phyloP scores from a whole-genome alignment of 2,329 filamentous ascomycete genomes.

The Aspergillus terreus region DNA sequence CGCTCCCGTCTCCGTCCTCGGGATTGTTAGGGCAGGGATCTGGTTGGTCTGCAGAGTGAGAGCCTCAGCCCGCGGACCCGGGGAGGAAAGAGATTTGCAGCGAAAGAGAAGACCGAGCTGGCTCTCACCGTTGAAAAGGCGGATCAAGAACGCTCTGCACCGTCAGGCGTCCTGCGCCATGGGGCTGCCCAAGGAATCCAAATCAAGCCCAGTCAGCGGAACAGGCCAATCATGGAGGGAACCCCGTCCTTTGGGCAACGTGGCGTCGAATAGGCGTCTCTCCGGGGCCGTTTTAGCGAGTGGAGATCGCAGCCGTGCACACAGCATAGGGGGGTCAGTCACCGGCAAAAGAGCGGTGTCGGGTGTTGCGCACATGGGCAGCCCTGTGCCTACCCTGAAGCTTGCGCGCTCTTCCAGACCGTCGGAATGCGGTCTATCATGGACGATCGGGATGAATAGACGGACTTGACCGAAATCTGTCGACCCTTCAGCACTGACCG shows the following conservation, averaged over 20 bases:
- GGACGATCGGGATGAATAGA: not conserved
- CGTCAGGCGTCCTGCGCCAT: conserved; percentile 1
- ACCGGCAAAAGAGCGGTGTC: conserved; percentile 16
- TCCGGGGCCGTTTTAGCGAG: too few relatives aligned
- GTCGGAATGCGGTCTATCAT: too few relatives aligned
- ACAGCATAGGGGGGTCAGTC: not conserved
- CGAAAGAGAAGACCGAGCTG: not conserved
- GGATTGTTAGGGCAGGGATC: not conserved
- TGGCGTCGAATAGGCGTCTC: too few relatives aligned
- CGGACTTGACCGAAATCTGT: not conserved
- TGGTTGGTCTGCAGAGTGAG: not conserved
- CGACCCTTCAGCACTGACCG: not conserved
- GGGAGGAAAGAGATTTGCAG: not conserved
- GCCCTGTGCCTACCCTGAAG: not conserved
- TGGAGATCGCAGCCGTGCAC: too few relatives aligned
- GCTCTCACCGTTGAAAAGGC: conserved; percentile 2
- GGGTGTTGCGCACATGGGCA: not conserved
- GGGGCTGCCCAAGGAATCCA: not conserved
- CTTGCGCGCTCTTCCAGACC: too few relatives aligned
- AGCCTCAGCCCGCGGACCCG: not conserved
- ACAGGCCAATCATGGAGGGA: not conserved
- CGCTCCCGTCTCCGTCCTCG: too few relatives aligned
- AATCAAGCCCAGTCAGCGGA: not conserved
- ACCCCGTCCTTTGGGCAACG: too few relatives aligned
- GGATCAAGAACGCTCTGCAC: not conserved